Conservation (phyloP, 2,329 filamentous ascomycete genomes). For the Xylaria sp. region DNA sequence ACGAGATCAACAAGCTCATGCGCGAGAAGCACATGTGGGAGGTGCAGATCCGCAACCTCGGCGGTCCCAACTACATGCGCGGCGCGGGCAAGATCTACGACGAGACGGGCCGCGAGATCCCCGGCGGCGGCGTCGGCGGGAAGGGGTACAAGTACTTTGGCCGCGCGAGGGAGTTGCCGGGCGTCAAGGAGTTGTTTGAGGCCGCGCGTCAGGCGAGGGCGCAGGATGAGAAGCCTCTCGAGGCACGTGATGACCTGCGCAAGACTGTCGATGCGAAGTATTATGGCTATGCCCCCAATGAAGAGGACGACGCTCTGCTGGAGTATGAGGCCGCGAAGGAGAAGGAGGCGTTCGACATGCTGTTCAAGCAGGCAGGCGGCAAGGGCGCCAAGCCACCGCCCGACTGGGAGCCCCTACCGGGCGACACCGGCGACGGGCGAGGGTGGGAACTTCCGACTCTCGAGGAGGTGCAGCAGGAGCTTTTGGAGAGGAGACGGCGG, state of each 20-base stretch:
- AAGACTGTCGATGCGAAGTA: conserved; percentile 91
- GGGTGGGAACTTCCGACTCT: conserved; percentile 85
- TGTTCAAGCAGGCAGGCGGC: conserved; percentile 65
- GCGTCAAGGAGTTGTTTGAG: conserved; percentile 96
- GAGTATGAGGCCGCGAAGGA: conserved; percentile 87
- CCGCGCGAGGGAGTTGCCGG: conserved; percentile 85
- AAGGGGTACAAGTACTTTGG: conserved; percentile 97
- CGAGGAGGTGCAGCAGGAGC: conserved; percentile 93
- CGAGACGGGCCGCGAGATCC: conserved; percentile 76
- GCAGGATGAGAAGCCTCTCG: conserved; percentile 69
- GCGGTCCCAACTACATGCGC: conserved; percentile 97
- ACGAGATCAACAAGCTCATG: conserved; percentile 99
- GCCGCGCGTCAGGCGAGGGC: conserved; percentile 69
- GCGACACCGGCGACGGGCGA: conserved; percentile 83
- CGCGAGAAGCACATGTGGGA: conserved; percentile 99
- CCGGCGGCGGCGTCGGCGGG: conserved; percentile 77
- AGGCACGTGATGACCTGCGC: conserved; percentile 74
- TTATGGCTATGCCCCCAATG: conserved; percentile 92
- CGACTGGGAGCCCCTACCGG: conserved; percentile 87
- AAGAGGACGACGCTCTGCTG: conserved; percentile 85
- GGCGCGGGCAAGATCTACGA: conserved; percentile 77
- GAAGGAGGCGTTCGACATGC: conserved; percentile 77
- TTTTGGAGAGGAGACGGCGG: conserved; percentile 85
- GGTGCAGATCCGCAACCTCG: conserved; percentile 91
- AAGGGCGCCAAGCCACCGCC: conserved; percentile 63